Base-by-base conservation (phyloP, 108 stramenopile species). In the Pseudonitzschia delicatissima region DNA sequence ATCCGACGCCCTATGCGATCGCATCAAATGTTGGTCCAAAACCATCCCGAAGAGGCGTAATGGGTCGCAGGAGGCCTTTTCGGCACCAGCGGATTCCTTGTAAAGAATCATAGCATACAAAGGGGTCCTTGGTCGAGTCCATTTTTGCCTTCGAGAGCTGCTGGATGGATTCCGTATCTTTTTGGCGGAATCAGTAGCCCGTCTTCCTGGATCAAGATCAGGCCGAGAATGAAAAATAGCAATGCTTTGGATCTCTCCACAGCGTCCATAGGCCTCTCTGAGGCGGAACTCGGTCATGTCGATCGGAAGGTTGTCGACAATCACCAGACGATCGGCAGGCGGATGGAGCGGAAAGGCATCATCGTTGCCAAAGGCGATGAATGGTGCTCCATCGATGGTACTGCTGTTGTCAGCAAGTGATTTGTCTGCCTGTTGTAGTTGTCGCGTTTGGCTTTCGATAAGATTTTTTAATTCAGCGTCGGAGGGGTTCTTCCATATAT, bases 41-140 rank as follows among this genome's bases (percentile, higher is more conserved):
- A 93, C 81, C 74, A 86, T 90, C 32, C 92, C 92, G 78, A 93
- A 93, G 28, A 90, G 78, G 21, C 82, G 76, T 26, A 93, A 70
- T 18, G 77, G 71, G 20, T 77, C 80, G 20, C 62, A 50, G 3
- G 76, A 69, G 13, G 88, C 88, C 32, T 66, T 64, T 32, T 57
- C 40, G 49, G 75, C 81, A 8, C 84, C 83, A 20, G 71, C 71
- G 12, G 61, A 63, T 45, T 84, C 80, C 23, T 70, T 49, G 59
- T 83, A 93, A 17, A 69, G 62, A 17, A 93, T 68, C 35, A 81
- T 81, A 15, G 76, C 92, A 51, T 93, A 93, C 0, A 93, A 77
- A 4, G 92, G 87, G 40, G 88, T 83, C 9, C 92, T 62, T 36
- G 88, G 88, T 13, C 84, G 77, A 15, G 68, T 37, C 72, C 76